phyloP scores from a whole-genome alignment of 208 protist species.

The Trypanosoma rangeli region DNA sequence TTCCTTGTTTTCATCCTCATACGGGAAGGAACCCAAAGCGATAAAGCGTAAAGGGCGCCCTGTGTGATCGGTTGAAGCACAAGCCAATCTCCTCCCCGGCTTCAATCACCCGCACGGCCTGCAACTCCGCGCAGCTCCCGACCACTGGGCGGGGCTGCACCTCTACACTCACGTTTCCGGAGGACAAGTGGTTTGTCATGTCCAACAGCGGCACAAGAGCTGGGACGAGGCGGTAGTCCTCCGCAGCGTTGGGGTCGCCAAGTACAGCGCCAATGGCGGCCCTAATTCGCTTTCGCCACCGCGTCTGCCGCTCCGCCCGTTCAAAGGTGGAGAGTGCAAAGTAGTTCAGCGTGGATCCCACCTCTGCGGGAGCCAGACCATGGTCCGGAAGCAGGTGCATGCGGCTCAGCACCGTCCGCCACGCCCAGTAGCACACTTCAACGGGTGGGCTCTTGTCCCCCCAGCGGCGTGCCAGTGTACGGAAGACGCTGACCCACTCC shows the following conservation, averaged over 20 bases:
- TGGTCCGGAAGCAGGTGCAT: constrained; percentile 72
- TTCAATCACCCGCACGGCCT: constrained; percentile 61
- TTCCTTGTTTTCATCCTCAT: constrained; percentile 4
- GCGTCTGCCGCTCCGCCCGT: constrained; percentile 45
- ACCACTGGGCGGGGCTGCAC: constrained; percentile 42
- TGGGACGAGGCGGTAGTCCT: constrained; percentile 67
- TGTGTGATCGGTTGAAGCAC: constrained; percentile 68
- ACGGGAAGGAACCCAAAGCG: constrained; percentile 80
- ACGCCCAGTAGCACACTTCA: constrained; percentile 79
- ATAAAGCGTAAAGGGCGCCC: constrained; percentile 66
- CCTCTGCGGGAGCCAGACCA: constrained; percentile 49
- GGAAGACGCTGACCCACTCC: constrained; percentile 62
- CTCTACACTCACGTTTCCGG: constrained; percentile 70
- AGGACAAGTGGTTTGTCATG: constrained; percentile 64
- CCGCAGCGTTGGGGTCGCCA: constrained; percentile 35
- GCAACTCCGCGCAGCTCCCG: constrained; percentile 69
- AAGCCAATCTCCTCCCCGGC: constrained; percentile 73
- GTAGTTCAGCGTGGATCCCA: constrained; percentile 64
- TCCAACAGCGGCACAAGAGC: constrained; percentile 76
- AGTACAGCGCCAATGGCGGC: constrained; percentile 33
- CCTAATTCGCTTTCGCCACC: constrained; percentile 39
- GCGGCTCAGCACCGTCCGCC: constrained; percentile 67
- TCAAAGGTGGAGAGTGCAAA: constrained; percentile 54
- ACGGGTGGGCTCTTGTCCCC: constrained; percentile 40
- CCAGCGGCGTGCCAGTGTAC: constrained; percentile 49